Base-by-base conservation (phyloP, 768 basidiomycete genomes). In the Paxillus ammoniavirescens region DNA sequence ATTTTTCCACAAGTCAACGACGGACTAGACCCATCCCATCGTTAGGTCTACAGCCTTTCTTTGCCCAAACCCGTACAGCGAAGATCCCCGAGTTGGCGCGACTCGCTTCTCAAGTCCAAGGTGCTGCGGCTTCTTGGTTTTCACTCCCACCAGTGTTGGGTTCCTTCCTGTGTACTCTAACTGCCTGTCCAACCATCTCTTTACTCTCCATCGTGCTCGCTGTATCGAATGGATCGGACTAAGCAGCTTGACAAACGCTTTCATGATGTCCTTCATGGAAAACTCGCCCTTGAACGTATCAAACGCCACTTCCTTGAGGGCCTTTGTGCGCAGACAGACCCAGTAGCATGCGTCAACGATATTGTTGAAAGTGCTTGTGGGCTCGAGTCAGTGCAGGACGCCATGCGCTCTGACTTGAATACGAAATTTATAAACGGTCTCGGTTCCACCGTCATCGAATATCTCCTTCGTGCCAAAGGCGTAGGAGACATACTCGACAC, bases 291-390 rank as follows among this genome's bases (percentile, higher is more conserved):
- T 2, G 61, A 68, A 3, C 47, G 61, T 26, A 52, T 58, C 14
- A 73, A 72, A 21, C n/a, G 45, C 4, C 42, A 15, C 12, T 83
- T 83, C 55, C 65, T 83, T 2, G 74, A 83, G 50, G 78, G 75
- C 6, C 65, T 83, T 23, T 76, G 63, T 59, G 50, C 55, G 5
- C 76, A 78, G 49, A 59, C 65, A 4, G 76, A 81, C 31, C 65
- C 74, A 6, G 59, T 65, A 0, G 44, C 56, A 0, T 79, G 77
- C 56, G 55, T 79, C 43, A 58, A 66, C 55, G 72, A 65, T 14
- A 64, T 83, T 6, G 64, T 73, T 8, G 63, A 59, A 14, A 74
- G 72, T 54, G 47, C 58, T 4, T 38, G 58, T 2, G 82, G 81
- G 1, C 65, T 77, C 3, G 30, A 47, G 7, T 60, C 73, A 2